Percentiles rank a stretch among this genome's conserved stretches.
Evolutionary conservation across 2,329 filamentous ascomycete species (phyloP).

Genomic region (Hymenoscyphus repandus): DNA sequence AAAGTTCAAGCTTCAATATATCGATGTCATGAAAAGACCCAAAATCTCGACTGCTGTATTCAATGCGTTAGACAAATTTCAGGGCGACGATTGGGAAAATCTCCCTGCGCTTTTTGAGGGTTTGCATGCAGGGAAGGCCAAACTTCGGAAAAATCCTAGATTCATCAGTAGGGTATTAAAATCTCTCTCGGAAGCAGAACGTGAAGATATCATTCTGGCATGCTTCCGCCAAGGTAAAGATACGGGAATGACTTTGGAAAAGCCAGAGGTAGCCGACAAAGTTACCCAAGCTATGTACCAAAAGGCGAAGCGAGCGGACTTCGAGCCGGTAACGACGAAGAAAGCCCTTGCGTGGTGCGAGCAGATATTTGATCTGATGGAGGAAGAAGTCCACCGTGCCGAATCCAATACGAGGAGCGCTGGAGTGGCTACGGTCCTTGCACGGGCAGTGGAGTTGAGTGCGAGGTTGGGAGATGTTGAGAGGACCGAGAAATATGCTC

Average conservation of each 20-base stretch:
- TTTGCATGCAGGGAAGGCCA: slow-evolving; percentile 12
- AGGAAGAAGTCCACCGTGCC: slow-evolving; percentile 22
- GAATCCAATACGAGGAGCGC: background rate
- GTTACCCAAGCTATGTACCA: slow-evolving; percentile 20
- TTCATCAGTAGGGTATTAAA: slow-evolving; percentile 14
- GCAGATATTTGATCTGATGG: slow-evolving; percentile 25
- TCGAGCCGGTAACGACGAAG: slow-evolving; percentile 18
- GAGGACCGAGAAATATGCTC: slow-evolving; percentile 36
- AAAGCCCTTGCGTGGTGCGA: slow-evolving; percentile 29
- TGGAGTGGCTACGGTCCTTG: slow-evolving; percentile 26
- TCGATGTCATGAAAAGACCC: slow-evolving; percentile 14
- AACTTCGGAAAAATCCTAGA: background rate
- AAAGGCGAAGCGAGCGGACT: slow-evolving; percentile 21
- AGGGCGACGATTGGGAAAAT: slow-evolving; percentile 29
- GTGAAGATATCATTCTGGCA: slow-evolving; percentile 28
- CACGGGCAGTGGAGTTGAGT: slow-evolving; percentile 38
- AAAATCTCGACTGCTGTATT: slow-evolving; percentile 16
- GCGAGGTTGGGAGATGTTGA: slow-evolving; percentile 39
- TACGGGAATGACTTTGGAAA: slow-evolving; percentile 27
- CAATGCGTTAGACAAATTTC: slow-evolving; percentile 27
- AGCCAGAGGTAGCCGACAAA: slow-evolving; percentile 9
- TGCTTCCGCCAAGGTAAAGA: slow-evolving; percentile 22
- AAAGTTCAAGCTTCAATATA: slow-evolving; percentile 27
- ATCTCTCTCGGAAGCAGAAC: slow-evolving; percentile 12
- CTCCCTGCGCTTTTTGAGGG: slow-evolving; percentile 30